phyloP scores from a whole-genome alignment of 306 rosid genomes.

The Lagenaria siceraria region DNA sequence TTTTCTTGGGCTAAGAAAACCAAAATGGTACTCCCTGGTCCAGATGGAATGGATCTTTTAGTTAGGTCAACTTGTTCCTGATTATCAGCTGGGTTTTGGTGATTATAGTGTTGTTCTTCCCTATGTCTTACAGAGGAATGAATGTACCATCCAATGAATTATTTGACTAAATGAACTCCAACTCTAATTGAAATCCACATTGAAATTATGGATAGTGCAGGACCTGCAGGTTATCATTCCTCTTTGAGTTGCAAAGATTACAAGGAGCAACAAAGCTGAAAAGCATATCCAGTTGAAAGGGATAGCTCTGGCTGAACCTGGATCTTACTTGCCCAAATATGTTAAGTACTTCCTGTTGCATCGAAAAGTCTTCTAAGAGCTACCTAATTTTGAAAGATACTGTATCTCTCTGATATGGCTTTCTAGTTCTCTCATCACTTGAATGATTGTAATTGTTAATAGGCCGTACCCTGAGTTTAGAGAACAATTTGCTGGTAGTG shows the following conservation, averaged over 20 bases:
- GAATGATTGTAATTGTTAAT: background rate
- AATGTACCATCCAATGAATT: background rate
- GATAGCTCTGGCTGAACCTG: background rate
- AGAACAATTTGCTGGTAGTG: background rate
- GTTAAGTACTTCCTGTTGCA: background rate
- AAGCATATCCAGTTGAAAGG: background rate
- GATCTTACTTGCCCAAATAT: background rate
- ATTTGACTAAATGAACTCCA: background rate
- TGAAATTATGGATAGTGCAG: background rate
- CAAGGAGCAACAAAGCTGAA: background rate
- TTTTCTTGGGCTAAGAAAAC: background rate
- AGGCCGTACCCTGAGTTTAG: background rate
- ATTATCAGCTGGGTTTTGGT: background rate
- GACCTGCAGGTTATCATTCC: background rate
- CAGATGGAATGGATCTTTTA: background rate
- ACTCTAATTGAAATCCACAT: background rate
- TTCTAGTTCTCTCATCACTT: background rate
- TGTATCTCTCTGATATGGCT: background rate
- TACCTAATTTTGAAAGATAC: background rate
- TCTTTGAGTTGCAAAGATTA: background rate
- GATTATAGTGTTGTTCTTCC: background rate
- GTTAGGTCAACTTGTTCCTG: background rate
- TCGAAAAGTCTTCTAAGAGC: background rate
- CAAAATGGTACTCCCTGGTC: background rate
- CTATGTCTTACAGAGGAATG: background rate